Evolutionary conservation across 2,329 filamentous ascomycete genomes (phyloP), one percentile per base, ranked within the genome.

Genomic region (Penicillium frequentans): DNA sequence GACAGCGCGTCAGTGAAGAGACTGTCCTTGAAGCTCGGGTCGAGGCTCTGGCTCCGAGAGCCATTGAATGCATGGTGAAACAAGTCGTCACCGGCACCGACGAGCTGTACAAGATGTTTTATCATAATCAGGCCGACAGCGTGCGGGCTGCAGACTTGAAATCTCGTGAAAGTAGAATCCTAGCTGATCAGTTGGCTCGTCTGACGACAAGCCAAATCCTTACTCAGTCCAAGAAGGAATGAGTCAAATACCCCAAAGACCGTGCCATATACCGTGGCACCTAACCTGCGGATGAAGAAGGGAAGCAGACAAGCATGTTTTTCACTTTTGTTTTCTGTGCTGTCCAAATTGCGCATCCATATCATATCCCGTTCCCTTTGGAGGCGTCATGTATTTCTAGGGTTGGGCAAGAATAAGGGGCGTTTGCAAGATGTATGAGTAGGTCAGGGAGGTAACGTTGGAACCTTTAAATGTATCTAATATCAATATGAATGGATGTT

Each of bases 31-130:
- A 61, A 3, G 53, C 54, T 3, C 68, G 66, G 10, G 57, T 74
- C 9, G 62, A 68, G 23, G 57, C 55, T 5, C 55, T 75, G 23
- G 63, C 65, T 4, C 66, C 63, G 10, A 70, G 68, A 49, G 73
- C 74, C 2, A 43, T 76, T 26, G 57, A 67, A 24, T 37, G 60
- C 6, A 62, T 76, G 62, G 60, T 67, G 14, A 62, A 64, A 21
- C 63, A 70, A 16, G 67, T 77, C n/a, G 52, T 65, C 31, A 39
- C 61, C 10, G 71, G 72, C 10, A 77, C 75, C 1, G 63, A 70
- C 19, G 55, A 67, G 51, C 60, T 76, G 14, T 77, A 75, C 58
- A 60, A 68, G 9, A 50, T 58, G 13, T 42, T 73, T 5, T 74
- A 73, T 52, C 58, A 60, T 5, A 64, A 70, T 16, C 59, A 66